Base-by-base conservation (phyloP, 2,329 filamentous ascomycete species). In the Sclerotinia sclerotiorum region DNA sequence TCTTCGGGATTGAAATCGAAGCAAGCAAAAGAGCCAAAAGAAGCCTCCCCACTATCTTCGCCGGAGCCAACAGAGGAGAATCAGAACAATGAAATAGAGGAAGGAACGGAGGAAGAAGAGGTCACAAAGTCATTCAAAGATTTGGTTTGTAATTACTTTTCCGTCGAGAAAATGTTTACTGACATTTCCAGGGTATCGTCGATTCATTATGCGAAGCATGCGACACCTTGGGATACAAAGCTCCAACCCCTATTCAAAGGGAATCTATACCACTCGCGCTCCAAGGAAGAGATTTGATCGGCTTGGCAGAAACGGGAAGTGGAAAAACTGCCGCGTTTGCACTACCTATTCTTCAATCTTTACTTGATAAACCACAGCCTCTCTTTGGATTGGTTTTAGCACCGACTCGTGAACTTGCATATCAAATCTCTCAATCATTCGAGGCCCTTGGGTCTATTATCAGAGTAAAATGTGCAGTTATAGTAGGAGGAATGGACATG, bases 281-380 rank as follows among this genome's bases (percentile, higher is more conserved):
- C 5, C 81, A 91, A 76, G 89, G 90, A 65, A 87, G 93, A 75
- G 95, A 98, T 79, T 84, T 98, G 46, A 97, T 99, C 74, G 95
- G 94, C 54, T 84, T 98, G 64, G 95, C 95, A 44, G 94, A 99
- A 80, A 99, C 95, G 0, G 95, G 95, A 74, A 93, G 89, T 77
- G 95, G 95, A 80, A 99, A 98, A 82, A 98, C 95, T 0, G 94
- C 93, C 8, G 94, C 95, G 0, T 99, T 98, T 78, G 93, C 93
- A 0, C 83, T 99, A 3, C 95, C 95, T 0, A 96, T 99, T 51
- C 85, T 99, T 2, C 94, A 97, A 80, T 88, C 91, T 3, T 86
- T 99, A 1, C 90, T 98, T 81, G 91, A 95, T 68, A 92, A 93
- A 74, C 94, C 94, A 0, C 91, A 93, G 74, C 84, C 92, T 2